phyloP scores from a whole-genome alignment of 345 rosid species.

The Melaleuca quinquenervia region DNA sequence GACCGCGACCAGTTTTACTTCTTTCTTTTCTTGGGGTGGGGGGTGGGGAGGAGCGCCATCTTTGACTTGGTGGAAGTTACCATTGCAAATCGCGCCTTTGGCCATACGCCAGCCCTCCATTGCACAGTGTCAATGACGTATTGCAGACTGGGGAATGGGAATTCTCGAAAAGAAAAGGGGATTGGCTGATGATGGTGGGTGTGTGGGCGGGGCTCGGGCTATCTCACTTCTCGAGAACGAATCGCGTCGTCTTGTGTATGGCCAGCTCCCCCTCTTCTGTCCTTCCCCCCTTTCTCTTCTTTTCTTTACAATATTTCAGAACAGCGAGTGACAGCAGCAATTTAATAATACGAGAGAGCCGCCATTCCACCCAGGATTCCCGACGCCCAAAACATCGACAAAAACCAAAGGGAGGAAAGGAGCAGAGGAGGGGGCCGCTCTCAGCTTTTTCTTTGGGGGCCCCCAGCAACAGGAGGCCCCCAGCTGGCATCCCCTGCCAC shows the following conservation, averaged over 20 bases:
- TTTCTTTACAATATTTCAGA: not conserved
- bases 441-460: not conserved
- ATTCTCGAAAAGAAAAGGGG: no score
- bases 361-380: not conserved
- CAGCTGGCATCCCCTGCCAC: conserved; percentile 5
- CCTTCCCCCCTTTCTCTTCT: not conserved
- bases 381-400: not conserved
- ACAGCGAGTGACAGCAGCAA: not conserved
- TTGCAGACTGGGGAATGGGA: no score
- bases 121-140: no score
- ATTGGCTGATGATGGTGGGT: no score
- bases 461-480: not conserved
- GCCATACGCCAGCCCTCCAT: no score
- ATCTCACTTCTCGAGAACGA: not conserved
- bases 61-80: not conserved
- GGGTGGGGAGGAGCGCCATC: not conserved
- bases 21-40: no score
- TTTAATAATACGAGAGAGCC: not conserved
- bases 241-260: not conserved
- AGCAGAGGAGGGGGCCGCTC: not conserved
- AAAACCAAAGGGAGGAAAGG: not conserved
- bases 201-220: not conserved
- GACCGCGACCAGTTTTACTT: no score
- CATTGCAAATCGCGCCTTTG: not conserved
- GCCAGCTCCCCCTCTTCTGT: not conserved